phyloP scores from a whole-genome alignment of 257 asterid genomes.

The Salvia splendens region DNA sequence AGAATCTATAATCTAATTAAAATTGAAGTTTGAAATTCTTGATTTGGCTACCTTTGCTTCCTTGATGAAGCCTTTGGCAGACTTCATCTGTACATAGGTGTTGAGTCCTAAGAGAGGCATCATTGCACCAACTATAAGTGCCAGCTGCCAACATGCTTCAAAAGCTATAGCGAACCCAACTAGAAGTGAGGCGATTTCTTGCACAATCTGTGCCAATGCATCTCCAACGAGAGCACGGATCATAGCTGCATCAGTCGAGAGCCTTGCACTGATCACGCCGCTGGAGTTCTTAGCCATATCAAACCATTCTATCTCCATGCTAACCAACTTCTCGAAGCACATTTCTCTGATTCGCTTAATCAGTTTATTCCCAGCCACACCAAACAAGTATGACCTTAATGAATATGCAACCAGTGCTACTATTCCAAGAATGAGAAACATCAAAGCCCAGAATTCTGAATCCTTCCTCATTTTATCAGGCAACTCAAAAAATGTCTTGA shows the following conservation, averaged over 20 bases:
- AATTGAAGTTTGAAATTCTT: too few relatives aligned
- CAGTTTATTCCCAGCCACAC: constrained; percentile 48
- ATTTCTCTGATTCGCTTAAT: constrained; percentile 42
- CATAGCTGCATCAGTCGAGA: constrained; percentile 56
- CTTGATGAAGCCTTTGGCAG: constrained; percentile 36
- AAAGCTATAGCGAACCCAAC: constrained; percentile 52
- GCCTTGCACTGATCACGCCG: constrained; percentile 50
- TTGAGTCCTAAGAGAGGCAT: constrained; percentile 43
- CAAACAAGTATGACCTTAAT: constrained; percentile 36
- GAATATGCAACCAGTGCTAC: constrained; percentile 36
- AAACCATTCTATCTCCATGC: constrained; percentile 58
- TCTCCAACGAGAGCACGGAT: constrained; percentile 54
- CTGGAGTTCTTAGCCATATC: constrained; percentile 50
- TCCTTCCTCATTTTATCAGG: constrained; percentile 45
- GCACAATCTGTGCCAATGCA: constrained; percentile 39
- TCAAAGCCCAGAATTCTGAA: constrained; percentile 49
- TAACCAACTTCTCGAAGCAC: constrained; percentile 50
- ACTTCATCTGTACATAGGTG: constrained; percentile 40
- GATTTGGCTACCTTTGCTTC: constrained; percentile 41
- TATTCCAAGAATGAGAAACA: constrained; percentile 41
- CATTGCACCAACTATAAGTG: constrained; percentile 46
- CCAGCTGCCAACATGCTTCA: constrained; percentile 56
- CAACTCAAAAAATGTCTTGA: constrained; percentile 42
- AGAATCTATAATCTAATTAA: too few relatives aligned
- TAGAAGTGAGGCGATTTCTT: constrained; percentile 36